phyloP scores from a whole-genome alignment of 257 asterid genomes.

The Nicotiana paniculata region DNA sequence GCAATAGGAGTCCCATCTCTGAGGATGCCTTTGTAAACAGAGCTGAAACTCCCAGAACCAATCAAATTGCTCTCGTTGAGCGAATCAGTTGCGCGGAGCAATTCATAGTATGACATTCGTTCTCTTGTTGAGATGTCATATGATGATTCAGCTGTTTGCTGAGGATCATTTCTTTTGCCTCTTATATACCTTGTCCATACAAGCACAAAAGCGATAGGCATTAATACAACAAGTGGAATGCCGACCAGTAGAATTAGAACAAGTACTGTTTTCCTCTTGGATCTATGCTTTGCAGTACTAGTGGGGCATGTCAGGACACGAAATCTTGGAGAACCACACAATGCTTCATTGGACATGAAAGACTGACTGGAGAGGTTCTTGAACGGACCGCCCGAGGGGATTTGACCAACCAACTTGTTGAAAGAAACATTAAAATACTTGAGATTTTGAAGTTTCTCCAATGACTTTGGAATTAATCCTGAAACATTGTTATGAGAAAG shows the following conservation, averaged over 20 bases:
- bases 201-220: background rate
- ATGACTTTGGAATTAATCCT: background rate
- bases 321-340: background rate
- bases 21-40: too few species aligned
- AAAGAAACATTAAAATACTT: too few species aligned
- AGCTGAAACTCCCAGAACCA: background rate
- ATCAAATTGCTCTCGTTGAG: background rate
- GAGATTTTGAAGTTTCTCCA: background rate
- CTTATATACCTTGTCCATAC: background rate
- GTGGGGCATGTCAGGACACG: background rate
- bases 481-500: slow-evolving; percentile 5
- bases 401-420: background rate
- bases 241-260: background rate
- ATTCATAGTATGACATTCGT: slow-evolving; percentile 2
- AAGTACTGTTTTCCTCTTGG: background rate
- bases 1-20: background rate
- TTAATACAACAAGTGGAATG: background rate
- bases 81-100: background rate
- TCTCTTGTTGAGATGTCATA: too few species aligned
- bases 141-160: background rate
- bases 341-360: background rate
- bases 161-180: background rate
- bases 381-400: background rate
- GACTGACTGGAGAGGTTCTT: background rate
- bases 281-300: background rate